phyloP scores from a whole-genome alignment of 495 filamentous ascomycete species.

The Coniosporium apollinis region DNA sequence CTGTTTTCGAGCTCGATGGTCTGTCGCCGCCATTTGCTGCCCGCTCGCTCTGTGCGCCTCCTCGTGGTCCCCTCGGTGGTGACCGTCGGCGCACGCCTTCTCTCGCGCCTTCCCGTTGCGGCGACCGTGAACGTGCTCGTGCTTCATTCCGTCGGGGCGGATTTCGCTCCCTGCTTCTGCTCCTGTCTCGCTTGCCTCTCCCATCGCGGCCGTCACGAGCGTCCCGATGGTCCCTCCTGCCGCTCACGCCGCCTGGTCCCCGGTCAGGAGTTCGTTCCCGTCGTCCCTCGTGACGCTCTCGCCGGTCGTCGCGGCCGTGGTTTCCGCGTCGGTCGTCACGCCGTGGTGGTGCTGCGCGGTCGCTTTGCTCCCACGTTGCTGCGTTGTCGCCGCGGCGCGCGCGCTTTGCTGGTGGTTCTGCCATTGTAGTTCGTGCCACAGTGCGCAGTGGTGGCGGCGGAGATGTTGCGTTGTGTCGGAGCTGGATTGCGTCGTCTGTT shows the following conservation, averaged over 20 bases:
- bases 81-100: constrained; percentile 6
- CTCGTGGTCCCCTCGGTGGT: constrained; percentile 12
- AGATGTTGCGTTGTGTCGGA: not conserved
- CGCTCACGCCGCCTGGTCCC: not conserved
- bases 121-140: constrained; percentile 1
- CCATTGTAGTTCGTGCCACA: no score
- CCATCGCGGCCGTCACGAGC: not conserved
- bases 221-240: not conserved
- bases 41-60: not conserved
- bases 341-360: constrained; percentile 12
- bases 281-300: constrained; percentile 21
- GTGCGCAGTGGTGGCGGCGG: no score
- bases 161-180: not conserved
- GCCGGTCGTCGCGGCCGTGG: constrained; percentile 6
- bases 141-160: not conserved
- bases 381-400: constrained; percentile 35
- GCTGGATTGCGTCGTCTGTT: not conserved
- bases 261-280: constrained; percentile 13
- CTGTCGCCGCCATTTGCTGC: no score
- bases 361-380: constrained; percentile 36
- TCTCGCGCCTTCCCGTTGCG: not conserved
- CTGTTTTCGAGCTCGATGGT: no score
- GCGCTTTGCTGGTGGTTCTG: constrained; percentile 38
- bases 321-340: constrained; percentile 1
- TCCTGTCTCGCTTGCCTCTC: not conserved